Evolutionary conservation across 306 rosid genomes (phyloP), one percentile per base, ranked within the genome.

Genomic region (Morella rubra): DNA sequence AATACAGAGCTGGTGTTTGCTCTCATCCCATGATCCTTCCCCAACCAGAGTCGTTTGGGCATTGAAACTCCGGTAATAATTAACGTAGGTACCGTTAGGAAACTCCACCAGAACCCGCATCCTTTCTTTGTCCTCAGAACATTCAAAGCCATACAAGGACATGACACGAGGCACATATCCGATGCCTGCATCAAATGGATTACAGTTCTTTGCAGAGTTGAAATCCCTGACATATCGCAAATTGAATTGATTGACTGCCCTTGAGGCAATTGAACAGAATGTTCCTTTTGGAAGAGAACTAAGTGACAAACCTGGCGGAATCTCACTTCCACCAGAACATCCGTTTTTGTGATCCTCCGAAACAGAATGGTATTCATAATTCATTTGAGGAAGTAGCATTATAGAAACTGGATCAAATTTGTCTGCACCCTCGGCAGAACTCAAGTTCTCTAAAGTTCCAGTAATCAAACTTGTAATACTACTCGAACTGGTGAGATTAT

Each of bases 11-110:
- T 58, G 73, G 69, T 85, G 77, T 42, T 75, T 79, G 70, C 81
- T 84, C 32, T 76, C 83, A 76, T 91, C 76, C 90, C 96, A 91
- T 77, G 85, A 79, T 16, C 90, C 93, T 81, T 91, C 93, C 7
- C 91, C 89, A 20, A 85, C 46, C 46, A 89, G 74, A 50, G 75
- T 71, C 42, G 75, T 81, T 4, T 81, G 61, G 37, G 90, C 87
- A 73, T 47, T 76, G 40, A 87, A 79, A 75, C 13, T 69, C 2
- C n/a, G 56, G 73, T 59, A 22, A 52, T 6, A 44, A 76, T 56
- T 20, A 79, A 49, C 50, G 40, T 47, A 6, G 67, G 65, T 47
- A 40, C 5, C 18, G 65, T 75, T 68, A 0, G 50, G 5, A 79
- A 91, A 84, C 18, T 69, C 74, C 32, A 79, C 44, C 72, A 87